A percentile compares a stretch with the other conserved stretches of the same genome.
phyloP scores from a whole-genome alignment of 1,284 basidiomycete genomes.

The Ceratobasidium sp. region DNA sequence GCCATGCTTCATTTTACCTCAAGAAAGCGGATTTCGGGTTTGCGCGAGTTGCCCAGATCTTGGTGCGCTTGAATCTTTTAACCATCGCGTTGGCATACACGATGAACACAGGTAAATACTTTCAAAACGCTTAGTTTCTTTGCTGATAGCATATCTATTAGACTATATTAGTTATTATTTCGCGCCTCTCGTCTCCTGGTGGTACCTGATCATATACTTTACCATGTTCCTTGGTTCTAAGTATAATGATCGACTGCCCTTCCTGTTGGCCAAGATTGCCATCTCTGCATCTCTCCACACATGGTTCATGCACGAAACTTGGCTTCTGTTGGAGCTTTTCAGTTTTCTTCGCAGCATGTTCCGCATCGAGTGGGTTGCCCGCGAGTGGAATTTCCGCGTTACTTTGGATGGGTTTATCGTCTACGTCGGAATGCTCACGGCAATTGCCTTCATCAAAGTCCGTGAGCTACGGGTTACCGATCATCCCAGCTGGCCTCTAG shows the following conservation, averaged over 20 bases:
- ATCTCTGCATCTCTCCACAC: slow-evolving; percentile 71
- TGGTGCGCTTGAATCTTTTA: slow-evolving; percentile 84
- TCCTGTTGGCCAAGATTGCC: slow-evolving; percentile 76
- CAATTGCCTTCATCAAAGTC: slow-evolving; percentile 78
- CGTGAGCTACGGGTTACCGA: slow-evolving; percentile 78
- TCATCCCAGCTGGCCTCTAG: slow-evolving; percentile 69
- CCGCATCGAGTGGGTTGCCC: slow-evolving; percentile 82
- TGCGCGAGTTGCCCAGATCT: slow-evolving; percentile 76
- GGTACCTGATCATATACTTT: slow-evolving; percentile 86
- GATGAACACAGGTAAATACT: slow-evolving; percentile 72
- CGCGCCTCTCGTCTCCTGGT: slow-evolving; percentile 80
- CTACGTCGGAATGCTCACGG: slow-evolving; percentile 84
- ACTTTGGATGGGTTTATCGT: slow-evolving; percentile 89
- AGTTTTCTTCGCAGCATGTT: slow-evolving; percentile 69
- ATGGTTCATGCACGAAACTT: slow-evolving; percentile 71
- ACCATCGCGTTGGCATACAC: slow-evolving; percentile 84
- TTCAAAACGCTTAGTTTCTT: not conserved
- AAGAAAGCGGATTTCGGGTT: slow-evolving; percentile 88
- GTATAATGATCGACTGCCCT: slow-evolving; percentile 74
- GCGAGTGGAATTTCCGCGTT: slow-evolving; percentile 88
- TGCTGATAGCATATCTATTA: not conserved
- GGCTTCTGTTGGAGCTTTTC: slow-evolving; percentile 74
- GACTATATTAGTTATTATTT: slow-evolving; percentile 92
- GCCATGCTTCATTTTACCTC: slow-evolving; percentile 79
- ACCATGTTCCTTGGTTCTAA: slow-evolving; percentile 78